A percentile compares a stretch with the other conserved stretches of the same genome.
Evolutionary conservation across 2,329 filamentous ascomycete genomes (phyloP).

Genomic region (Diplodia mutila): DNA sequence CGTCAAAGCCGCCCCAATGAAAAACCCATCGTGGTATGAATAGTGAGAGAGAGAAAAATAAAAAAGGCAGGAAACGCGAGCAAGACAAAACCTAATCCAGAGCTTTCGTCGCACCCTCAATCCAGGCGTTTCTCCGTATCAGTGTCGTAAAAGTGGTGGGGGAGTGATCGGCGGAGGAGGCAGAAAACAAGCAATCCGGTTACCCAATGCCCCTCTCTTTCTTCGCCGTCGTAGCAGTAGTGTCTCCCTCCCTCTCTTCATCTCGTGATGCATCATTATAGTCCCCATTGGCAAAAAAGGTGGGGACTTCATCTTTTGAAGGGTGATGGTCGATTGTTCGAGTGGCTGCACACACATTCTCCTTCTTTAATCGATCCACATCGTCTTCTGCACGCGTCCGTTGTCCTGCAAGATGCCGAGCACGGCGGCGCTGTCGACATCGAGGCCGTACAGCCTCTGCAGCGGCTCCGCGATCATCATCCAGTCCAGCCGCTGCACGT

Average conservation of each 20-base stretch:
- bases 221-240: background rate
- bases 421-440: conserved; percentile 41
- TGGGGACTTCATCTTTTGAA: too few species aligned
- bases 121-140: background rate
- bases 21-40: background rate
- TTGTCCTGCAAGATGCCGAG: conserved; percentile 41
- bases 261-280: background rate
- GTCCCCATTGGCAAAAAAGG: too few species aligned
- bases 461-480: conserved; percentile 42
- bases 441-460: conserved; percentile 39
- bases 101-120: background rate
- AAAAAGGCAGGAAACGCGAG: background rate
- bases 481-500: conserved; percentile 42
- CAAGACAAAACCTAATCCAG: background rate
- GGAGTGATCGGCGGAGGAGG: background rate
- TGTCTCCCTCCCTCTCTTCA: background rate
- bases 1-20: background rate
- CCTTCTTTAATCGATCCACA: conserved; percentile 47
- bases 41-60: background rate
- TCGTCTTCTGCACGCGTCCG: conserved; percentile 36
- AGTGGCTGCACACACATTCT: too few species aligned
- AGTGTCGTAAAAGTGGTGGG: background rate
- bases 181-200: background rate
- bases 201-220: background rate
- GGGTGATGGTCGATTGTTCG: too few species aligned